A percentile compares a stretch with the other conserved stretches of the same genome.
These are phyloP conservation scores for Pseudozyma sp. DNA, from an alignment of 1,284 basidiomycete species.

Conservation along the genomic window DNA sequence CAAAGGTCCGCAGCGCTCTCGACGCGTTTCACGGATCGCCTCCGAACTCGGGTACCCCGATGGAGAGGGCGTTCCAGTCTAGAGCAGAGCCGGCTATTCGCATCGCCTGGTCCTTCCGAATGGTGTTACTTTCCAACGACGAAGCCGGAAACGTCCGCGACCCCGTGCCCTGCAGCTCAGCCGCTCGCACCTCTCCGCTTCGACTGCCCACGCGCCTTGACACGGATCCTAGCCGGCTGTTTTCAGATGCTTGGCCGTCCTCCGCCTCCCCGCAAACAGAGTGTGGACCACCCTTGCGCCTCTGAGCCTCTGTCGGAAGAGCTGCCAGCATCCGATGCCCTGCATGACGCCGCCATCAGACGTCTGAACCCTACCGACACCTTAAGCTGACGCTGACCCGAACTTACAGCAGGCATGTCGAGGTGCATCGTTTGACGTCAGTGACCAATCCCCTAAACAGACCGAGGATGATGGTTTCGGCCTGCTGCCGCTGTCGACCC, in stretches of 20 bases:
- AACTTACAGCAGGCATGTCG: not conserved
- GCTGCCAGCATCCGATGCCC: slow-evolving; percentile 23
- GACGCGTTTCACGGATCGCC: too few relatives aligned
- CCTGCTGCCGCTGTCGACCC: not conserved
- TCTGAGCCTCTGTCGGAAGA: not conserved
- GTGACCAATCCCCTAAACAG: not conserved
- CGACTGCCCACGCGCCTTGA: not conserved
- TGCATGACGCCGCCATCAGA: slow-evolving; percentile 22
- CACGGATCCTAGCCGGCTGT: not conserved
- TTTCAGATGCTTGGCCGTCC: slow-evolving; percentile 1
- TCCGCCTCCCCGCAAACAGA: slow-evolving; percentile 20
- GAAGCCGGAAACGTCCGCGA: slow-evolving; percentile 21
- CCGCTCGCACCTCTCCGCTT: not conserved
- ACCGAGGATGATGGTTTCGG: slow-evolving; percentile 13
- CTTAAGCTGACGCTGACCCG: slow-evolving; percentile 29
- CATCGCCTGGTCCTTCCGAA: slow-evolving; percentile 20
- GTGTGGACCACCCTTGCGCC: not conserved
- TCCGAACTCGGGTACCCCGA: too few relatives aligned
- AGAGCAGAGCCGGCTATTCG: not conserved
- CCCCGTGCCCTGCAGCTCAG: not conserved
- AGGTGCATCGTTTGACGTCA: slow-evolving; percentile 16
- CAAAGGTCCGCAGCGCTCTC: too few relatives aligned
- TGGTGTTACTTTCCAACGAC: slow-evolving; percentile 23
- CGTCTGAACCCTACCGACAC: not conserved
- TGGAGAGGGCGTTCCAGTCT: not conserved